These are phyloP conservation scores for Cocos nucifera DNA, from an alignment of 176 grass and related monocot species.

Conservation along the genomic window DNA sequence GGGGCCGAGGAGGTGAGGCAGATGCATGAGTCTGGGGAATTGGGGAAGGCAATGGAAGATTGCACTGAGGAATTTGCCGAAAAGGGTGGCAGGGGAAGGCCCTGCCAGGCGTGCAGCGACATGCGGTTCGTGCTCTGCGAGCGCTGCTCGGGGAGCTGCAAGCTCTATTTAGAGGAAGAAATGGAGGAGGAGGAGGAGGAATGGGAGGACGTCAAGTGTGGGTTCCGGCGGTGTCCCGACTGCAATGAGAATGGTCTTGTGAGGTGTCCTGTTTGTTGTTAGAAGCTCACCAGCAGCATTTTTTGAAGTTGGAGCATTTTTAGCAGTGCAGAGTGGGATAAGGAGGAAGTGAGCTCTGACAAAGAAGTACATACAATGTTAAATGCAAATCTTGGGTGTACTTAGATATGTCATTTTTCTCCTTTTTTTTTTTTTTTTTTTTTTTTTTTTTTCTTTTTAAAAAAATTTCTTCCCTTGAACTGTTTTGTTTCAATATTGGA, in stretches of 20 bases:
- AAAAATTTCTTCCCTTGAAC: too few relatives aligned
- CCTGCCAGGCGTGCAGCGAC: conserved; percentile 67
- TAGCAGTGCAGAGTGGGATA: too few relatives aligned
- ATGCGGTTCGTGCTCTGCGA: conserved; percentile 81
- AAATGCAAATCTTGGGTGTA: too few relatives aligned
- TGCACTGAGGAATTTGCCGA: conserved; percentile 11
- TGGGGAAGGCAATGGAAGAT: conserved; percentile 32
- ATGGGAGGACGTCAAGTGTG: conserved; percentile 5
- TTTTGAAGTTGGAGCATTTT: too few relatives aligned
- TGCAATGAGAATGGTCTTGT: conserved; percentile 98
- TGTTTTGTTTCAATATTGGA: too few relatives aligned
- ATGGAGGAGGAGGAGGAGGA: not conserved
- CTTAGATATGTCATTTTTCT: too few relatives aligned
- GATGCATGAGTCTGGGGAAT: conserved; percentile 73
- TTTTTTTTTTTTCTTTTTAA: too few relatives aligned
- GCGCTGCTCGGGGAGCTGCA: conserved; percentile 84
- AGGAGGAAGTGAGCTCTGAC: too few relatives aligned
- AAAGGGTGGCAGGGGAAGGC: conserved; percentile 9
- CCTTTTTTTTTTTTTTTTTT: too few relatives aligned
- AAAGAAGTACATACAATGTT: too few relatives aligned
- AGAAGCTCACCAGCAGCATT: too few relatives aligned
- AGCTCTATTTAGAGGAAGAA: conserved; percentile 44
- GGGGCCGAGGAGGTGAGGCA: conserved; percentile 65
- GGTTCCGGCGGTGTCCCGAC: conserved; percentile 54
- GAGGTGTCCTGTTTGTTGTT: conserved; percentile 63